Conservation (phyloP, 1,284 basidiomycete species). For the Xerocomus minutiporus region DNA sequence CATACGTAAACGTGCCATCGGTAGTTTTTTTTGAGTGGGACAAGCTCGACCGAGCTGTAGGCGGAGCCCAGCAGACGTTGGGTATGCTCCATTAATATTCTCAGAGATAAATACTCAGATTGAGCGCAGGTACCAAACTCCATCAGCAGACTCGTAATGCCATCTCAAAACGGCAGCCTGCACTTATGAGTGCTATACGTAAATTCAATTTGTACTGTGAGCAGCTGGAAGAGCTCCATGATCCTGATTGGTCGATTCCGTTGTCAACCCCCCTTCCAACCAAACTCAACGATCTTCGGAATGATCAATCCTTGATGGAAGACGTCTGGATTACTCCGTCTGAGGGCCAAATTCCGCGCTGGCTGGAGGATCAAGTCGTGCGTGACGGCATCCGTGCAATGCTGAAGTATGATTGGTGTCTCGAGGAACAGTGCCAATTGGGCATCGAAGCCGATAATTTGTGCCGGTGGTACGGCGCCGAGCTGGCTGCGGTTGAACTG, state of each 20-base stretch:
- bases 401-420: slow-evolving; percentile 29
- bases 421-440: too few species aligned
- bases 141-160: too few species aligned
- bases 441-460: too few species aligned
- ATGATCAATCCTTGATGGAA: slow-evolving; percentile 32
- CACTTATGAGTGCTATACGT: slow-evolving; percentile 6
- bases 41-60: slow-evolving; percentile 34
- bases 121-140: slow-evolving; percentile 1
- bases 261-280: slow-evolving; percentile 32
- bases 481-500: too few species aligned
- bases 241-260: slow-evolving; percentile 30
- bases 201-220: slow-evolving; percentile 10
- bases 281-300: slow-evolving; percentile 27
- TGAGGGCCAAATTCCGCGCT: slow-evolving; percentile 21
- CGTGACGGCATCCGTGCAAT: slow-evolving; percentile 32
- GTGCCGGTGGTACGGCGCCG: too few species aligned
- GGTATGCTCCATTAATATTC: slow-evolving; percentile 24
- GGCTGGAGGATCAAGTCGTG: slow-evolving; percentile 34
- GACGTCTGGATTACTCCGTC: slow-evolving; percentile 38
- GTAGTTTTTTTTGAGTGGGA: slow-evolving; percentile 40
- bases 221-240: slow-evolving; percentile 14
- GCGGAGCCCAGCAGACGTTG: slow-evolving; percentile 30
- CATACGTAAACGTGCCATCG: slow-evolving; percentile 34
- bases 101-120: too few species aligned
- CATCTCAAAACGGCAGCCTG: slow-evolving; percentile 2